These are phyloP conservation scores for Phytophthora tentaculata DNA, from an alignment of 352 stramenopile species.

Conservation along the genomic window DNA sequence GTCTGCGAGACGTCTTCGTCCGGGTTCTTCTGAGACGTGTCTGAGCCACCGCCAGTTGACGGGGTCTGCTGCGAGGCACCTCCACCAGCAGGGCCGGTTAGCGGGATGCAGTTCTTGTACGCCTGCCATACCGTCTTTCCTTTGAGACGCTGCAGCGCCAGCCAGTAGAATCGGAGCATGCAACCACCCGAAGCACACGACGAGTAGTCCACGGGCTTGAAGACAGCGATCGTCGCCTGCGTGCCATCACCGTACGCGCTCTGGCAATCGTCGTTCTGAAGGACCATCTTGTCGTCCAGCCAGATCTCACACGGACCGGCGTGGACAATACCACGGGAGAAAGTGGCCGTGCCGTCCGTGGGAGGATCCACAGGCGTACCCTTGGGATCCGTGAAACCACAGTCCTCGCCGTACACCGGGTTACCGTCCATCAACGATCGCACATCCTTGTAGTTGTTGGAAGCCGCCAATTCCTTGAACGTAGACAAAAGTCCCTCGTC, in stretches of 20 bases:
- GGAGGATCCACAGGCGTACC: conserved; percentile 23
- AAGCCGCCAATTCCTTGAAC: conserved; percentile 33
- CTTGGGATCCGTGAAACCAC: conserved; percentile 40
- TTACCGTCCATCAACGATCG: conserved; percentile 31
- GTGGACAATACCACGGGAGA: conserved; percentile 39
- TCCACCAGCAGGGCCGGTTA: conserved; percentile 31
- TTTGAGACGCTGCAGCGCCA: conserved; percentile 35
- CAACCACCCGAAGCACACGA: conserved; percentile 31
- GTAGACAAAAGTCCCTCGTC: conserved; percentile 24
- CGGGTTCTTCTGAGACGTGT: neutral
- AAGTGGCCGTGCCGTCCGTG: conserved; percentile 32
- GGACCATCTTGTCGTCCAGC: conserved; percentile 36
- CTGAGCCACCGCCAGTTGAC: conserved; percentile 20
- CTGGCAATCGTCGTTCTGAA: conserved; percentile 41
- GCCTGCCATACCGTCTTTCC: conserved; percentile 35
- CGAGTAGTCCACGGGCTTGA: conserved; percentile 45
- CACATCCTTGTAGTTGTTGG: conserved; percentile 31
- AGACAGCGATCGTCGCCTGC: conserved; percentile 30
- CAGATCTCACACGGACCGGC: conserved; percentile 38
- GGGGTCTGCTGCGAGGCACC: conserved; percentile 16
- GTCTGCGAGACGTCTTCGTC: conserved; percentile 9
- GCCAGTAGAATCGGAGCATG: conserved; percentile 43
- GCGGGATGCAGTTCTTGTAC: conserved; percentile 47
- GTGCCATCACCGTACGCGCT: conserved; percentile 32
- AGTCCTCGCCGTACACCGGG: conserved; percentile 32